These are phyloP conservation scores for Mycena galopus DNA, from an alignment of 768 basidiomycete genomes.

Conservation along the genomic window DNA sequence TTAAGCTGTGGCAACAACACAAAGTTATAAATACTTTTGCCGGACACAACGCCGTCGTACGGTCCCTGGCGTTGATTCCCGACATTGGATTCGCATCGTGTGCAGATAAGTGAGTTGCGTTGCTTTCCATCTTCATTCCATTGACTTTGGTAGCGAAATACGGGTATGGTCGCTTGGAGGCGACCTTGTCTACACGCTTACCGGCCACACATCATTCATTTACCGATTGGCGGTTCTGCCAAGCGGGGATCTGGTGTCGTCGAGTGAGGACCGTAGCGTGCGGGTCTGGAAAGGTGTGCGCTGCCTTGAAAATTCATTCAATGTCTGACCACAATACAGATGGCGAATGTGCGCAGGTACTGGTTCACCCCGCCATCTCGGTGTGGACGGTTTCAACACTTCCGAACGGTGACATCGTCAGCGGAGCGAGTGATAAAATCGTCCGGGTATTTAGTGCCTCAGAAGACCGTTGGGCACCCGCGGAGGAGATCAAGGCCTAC, in stretches of 20 bases:
- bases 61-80: conserved; percentile 83
- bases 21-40: conserved; percentile 80
- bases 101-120: conserved; percentile 88
- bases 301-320: conserved; percentile 20
- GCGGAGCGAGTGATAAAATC: conserved; percentile 89
- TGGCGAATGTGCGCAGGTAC: conserved; percentile 89
- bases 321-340: conserved; percentile 57
- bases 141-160: conserved; percentile 73
- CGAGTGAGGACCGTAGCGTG: conserved; percentile 94
- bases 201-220: conserved; percentile 97
- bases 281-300: conserved; percentile 88
- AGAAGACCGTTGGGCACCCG: conserved; percentile 80
- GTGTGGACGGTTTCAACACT: conserved; percentile 93
- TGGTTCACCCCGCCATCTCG: conserved; percentile 96
- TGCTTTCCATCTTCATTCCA: conserved; percentile 4
- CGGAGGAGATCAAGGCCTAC: conserved; percentile 73
- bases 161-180: conserved; percentile 92
- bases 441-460: conserved; percentile 88
- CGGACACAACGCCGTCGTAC: conserved; percentile 94
- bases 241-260: conserved; percentile 86
- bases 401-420: conserved; percentile 93
- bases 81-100: conserved; percentile 96
- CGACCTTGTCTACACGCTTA: conserved; percentile 81
- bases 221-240: conserved; percentile 90
- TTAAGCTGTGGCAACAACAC: conserved; percentile 88